These are phyloP conservation scores for Omphalotus olearius DNA, from an alignment of 1,284 basidiomycete species.

Conservation along the genomic window DNA sequence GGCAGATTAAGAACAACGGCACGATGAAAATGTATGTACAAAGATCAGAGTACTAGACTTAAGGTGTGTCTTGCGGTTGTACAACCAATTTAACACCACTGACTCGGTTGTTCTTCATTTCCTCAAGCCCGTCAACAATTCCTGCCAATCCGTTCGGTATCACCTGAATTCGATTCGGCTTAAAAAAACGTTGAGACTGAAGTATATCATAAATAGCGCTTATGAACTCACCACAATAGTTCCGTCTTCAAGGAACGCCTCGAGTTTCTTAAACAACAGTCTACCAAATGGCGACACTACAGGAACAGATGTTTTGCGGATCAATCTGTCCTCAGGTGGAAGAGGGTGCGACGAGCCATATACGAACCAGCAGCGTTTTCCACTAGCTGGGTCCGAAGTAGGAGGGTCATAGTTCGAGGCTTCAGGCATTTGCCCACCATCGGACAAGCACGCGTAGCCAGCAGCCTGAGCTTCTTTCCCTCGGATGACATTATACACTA, in stretches of 20 bases:
- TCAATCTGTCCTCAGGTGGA: too few relatives aligned
- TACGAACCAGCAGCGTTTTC: too few relatives aligned
- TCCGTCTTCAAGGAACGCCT: neutral
- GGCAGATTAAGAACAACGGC: too few relatives aligned
- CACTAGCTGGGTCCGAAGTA: too few relatives aligned
- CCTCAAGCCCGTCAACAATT: neutral
- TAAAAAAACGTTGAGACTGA: too few relatives aligned
- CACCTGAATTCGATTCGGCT: neutral
- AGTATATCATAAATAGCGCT: too few relatives aligned
- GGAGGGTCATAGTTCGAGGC: neutral
- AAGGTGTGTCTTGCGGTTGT: conserved; percentile 1
- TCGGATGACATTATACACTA: neutral
- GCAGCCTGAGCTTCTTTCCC: neutral
- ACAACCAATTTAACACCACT: conserved; percentile 3
- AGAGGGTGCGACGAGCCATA: too few relatives aligned
- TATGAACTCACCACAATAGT: conserved; percentile 1
- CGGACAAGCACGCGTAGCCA: neutral
- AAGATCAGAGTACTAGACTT: neutral
- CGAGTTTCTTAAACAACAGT: neutral
- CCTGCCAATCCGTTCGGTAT: conserved; percentile 2
- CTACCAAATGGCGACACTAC: neutral
- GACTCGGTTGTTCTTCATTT: neutral
- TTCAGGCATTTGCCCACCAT: neutral
- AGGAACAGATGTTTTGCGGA: too few relatives aligned
- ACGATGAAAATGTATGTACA: too few relatives aligned